These are phyloP conservation scores for Oryza coarctata DNA, from an alignment of 176 grass and related monocot genomes.

Conservation along the genomic window DNA sequence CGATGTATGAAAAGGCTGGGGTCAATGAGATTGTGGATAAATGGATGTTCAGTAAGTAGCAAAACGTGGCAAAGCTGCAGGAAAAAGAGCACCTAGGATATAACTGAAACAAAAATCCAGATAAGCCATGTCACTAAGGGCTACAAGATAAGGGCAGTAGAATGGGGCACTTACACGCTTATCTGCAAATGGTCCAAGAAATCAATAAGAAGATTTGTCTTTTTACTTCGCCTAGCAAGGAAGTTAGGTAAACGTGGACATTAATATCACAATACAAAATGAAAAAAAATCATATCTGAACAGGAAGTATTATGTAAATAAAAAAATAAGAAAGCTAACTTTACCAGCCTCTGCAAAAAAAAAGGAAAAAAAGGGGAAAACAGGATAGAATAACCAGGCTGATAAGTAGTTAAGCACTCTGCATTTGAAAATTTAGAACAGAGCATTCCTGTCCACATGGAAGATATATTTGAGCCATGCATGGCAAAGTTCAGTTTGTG, in stretches of 20 bases:
- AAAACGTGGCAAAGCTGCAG: slow-evolving; percentile 85
- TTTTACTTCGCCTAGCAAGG: slow-evolving; percentile 72
- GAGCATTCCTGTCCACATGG: background rate
- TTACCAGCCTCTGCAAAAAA: background rate
- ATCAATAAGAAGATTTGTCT: slow-evolving; percentile 84
- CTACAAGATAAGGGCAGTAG: slow-evolving; percentile 6
- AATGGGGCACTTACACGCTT: slow-evolving; percentile 65
- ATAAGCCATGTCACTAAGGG: slow-evolving; percentile 21
- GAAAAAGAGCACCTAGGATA: slow-evolving; percentile 88
- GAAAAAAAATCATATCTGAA: background rate
- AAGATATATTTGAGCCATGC: background rate
- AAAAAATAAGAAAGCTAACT: background rate
- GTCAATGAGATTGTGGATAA: slow-evolving; percentile 84
- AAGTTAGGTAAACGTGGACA: slow-evolving; percentile 22
- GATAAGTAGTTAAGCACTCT: background rate
- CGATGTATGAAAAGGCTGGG: slow-evolving; percentile 95
- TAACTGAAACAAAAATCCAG: slow-evolving; percentile 65
- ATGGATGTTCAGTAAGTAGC: slow-evolving; percentile 62
- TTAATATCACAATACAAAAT: slow-evolving; percentile 21
- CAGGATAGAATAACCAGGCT: slow-evolving; percentile 13
- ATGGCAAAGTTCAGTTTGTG: background rate
- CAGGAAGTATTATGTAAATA: background rate
- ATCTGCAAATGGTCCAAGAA: slow-evolving; percentile 83
- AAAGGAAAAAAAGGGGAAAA: background rate
- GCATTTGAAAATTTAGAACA: slow-evolving; percentile 5